A percentile compares a stretch with the other conserved stretches of the same genome.
Conservation (phyloP, 2,329 filamentous ascomycete species). For the Neoarthrinium moseri region DNA sequence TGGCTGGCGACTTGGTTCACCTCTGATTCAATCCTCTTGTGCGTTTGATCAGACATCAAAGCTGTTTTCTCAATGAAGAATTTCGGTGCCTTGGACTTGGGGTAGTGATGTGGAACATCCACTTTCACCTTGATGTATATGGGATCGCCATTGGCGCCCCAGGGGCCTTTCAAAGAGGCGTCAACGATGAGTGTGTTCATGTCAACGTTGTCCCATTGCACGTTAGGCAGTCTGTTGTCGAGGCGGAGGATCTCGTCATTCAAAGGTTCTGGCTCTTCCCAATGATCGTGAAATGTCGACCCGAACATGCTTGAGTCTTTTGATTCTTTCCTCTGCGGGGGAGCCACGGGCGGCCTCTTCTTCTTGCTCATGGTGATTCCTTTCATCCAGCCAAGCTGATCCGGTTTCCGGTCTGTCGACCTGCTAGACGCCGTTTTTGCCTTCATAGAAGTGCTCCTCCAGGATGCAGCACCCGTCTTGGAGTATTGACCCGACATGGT, state of each 20-base stretch:
- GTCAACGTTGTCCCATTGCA: constrained; percentile 63
- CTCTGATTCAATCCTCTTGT: constrained; percentile 52
- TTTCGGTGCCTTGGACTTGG: constrained; percentile 54
- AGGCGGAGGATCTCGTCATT: constrained; percentile 66
- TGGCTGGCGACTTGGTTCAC: constrained; percentile 55
- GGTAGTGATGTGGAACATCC: constrained; percentile 59
- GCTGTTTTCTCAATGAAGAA: constrained; percentile 62
- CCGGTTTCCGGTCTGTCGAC: constrained; percentile 45
- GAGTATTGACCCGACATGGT: constrained; percentile 38
- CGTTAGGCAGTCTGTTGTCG: constrained; percentile 60
- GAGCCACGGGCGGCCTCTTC: constrained; percentile 40
- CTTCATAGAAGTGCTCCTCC: constrained; percentile 60
- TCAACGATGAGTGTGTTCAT: constrained; percentile 59
- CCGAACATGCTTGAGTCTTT: constrained; percentile 52
- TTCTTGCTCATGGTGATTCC: constrained; percentile 63
- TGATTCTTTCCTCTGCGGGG: constrained; percentile 48
- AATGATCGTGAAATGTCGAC: constrained; percentile 52
- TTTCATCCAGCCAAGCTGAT: constrained; percentile 69
- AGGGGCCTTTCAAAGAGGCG: constrained; percentile 64
- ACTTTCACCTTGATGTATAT: constrained; percentile 64
- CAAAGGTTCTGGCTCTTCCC: constrained; percentile 60
- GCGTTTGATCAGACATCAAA: constrained; percentile 57
- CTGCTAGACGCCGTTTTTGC: constrained; percentile 44
- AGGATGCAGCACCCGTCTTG: constrained; percentile 35
- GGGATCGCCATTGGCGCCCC: constrained; percentile 54